phyloP scores from a whole-genome alignment of 2,329 filamentous ascomycete species.

The Colletotrichum limetticola region DNA sequence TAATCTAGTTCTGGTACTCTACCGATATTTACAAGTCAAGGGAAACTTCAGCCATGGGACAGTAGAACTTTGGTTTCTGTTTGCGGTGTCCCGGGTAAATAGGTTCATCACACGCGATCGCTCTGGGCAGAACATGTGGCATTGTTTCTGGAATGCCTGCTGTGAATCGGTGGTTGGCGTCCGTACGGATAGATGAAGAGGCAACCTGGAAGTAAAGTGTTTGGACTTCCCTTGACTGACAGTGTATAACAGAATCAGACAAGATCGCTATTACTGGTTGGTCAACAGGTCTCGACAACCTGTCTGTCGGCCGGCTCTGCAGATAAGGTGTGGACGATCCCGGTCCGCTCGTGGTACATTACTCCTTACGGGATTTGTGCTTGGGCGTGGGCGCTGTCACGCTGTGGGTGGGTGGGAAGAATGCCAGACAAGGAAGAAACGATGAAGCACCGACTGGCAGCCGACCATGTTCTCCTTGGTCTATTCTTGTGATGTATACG shows the following conservation, averaged over 20 bases:
- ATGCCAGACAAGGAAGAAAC: neutral
- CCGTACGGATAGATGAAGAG: too few species aligned
- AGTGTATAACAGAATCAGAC: neutral
- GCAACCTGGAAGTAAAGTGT: neutral
- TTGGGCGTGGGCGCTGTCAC: neutral
- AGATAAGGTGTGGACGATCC: neutral
- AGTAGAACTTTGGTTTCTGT: neutral
- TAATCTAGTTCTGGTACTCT: neutral
- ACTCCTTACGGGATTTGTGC: neutral
- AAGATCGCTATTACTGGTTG: neutral
- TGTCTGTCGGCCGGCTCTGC: neutral
- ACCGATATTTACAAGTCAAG: neutral
- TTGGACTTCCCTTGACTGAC: neutral
- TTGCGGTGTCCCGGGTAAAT: neutral
- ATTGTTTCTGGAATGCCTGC: neutral
- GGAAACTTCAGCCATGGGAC: neutral
- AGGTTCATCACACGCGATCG: neutral
- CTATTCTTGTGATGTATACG: neutral
- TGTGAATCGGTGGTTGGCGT: neutral
- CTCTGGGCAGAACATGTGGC: neutral
- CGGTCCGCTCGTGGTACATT: neutral
- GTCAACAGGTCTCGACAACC: neutral
- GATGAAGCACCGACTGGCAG: neutral
- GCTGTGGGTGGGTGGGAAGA: too few species aligned
- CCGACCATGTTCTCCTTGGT: neutral